These are phyloP conservation scores for Microbotryum intermedium DNA, from an alignment of 1,284 basidiomycete genomes.

Conservation along the genomic window DNA sequence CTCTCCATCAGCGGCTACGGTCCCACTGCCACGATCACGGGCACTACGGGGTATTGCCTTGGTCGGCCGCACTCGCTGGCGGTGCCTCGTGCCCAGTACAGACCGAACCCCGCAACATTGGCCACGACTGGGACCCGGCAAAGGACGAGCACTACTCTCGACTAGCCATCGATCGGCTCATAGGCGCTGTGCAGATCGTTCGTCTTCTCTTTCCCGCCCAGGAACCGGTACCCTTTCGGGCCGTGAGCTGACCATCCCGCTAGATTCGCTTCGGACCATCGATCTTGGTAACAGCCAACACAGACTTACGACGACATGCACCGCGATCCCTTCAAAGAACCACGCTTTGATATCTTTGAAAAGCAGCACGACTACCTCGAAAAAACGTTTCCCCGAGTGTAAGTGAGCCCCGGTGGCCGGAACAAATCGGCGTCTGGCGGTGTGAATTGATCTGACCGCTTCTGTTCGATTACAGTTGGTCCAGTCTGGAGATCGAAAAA, in stretches of 20 bases:
- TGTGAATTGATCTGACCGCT: too few species aligned
- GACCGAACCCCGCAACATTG: slow-evolving; percentile 5
- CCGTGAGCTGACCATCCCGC: neutral
- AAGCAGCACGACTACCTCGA: slow-evolving; percentile 41
- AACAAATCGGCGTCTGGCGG: neutral
- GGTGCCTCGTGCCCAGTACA: slow-evolving; percentile 18
- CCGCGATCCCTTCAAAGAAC: slow-evolving; percentile 34
- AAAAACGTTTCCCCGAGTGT: slow-evolving; percentile 39
- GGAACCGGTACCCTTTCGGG: neutral
- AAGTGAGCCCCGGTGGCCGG: slow-evolving; percentile 1
- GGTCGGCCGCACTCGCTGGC: too few species aligned
- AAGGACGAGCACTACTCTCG: slow-evolving; percentile 10
- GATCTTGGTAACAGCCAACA: slow-evolving; percentile 31
- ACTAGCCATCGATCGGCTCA: slow-evolving; percentile 13
- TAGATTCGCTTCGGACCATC: neutral
- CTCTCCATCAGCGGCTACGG: too few species aligned
- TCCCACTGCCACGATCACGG: too few species aligned
- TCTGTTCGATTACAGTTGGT: too few species aligned
- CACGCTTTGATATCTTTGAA: slow-evolving; percentile 39
- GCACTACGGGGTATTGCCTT: too few species aligned
- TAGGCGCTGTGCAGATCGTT: slow-evolving; percentile 22
- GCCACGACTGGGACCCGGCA: slow-evolving; percentile 17
- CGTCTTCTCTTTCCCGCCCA: neutral
- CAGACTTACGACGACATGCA: slow-evolving; percentile 43
- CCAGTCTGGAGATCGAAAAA: slow-evolving; percentile 38